These are phyloP conservation scores for Cladophialophora psammophila DNA, from an alignment of 2,329 filamentous ascomycete species.

Conservation along the genomic window DNA sequence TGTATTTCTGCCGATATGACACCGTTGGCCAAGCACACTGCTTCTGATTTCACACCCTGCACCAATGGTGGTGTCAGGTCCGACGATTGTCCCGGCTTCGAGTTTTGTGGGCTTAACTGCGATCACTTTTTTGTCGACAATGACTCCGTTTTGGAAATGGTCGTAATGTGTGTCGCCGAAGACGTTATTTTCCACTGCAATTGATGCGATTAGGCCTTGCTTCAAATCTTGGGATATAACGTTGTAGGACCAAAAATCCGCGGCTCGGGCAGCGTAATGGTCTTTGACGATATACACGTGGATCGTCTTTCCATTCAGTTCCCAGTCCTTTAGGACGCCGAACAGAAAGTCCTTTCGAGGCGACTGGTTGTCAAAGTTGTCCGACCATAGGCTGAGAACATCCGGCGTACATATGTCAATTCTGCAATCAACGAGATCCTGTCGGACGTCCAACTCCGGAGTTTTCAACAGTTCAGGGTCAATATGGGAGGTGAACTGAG, in stretches of 20 bases:
- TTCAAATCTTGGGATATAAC: conserved; percentile 76
- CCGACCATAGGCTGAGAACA: conserved; percentile 91
- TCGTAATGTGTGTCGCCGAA: conserved; percentile 80
- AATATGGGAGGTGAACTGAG: conserved; percentile 62
- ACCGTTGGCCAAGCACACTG: conserved; percentile 83
- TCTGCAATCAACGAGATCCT: conserved; percentile 89
- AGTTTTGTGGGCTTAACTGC: conserved; percentile 76
- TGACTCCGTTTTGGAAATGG: conserved; percentile 69
- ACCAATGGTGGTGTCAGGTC: conserved; percentile 76
- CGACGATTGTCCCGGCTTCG: conserved; percentile 74
- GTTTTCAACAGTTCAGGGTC: conserved; percentile 81
- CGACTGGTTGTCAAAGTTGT: conserved; percentile 96
- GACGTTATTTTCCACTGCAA: conserved; percentile 65
- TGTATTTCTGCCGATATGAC: conserved; percentile 85
- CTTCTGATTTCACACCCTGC: conserved; percentile 73
- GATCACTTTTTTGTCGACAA: conserved; percentile 58
- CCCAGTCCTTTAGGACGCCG: conserved; percentile 94
- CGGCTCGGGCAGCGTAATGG: conserved; percentile 85
- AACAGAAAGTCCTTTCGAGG: conserved; percentile 88
- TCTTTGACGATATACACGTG: conserved; percentile 85
- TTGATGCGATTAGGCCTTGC: conserved; percentile 34
- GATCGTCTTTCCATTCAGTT: conserved; percentile 96
- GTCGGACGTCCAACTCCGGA: conserved; percentile 79
- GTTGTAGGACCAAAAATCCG: conserved; percentile 88
- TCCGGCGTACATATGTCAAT: conserved; percentile 98